Conservation (phyloP, 257 asterid genomes). For the Ballota nigra region DNA sequence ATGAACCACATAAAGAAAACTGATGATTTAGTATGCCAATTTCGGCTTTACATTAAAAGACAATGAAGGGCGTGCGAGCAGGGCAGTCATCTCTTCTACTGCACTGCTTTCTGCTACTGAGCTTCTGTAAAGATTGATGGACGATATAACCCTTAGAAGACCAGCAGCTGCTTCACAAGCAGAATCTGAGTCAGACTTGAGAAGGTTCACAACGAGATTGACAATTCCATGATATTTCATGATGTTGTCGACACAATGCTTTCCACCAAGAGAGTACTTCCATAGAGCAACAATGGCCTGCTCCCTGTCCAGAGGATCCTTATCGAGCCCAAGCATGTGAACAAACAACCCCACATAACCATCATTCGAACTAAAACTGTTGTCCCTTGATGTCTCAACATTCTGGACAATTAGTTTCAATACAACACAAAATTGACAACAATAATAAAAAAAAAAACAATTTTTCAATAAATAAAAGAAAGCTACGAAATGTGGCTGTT, state of each 20-base stretch:
- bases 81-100: slow-evolving; percentile 66
- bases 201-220: slow-evolving; percentile 74
- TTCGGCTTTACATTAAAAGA: slow-evolving; percentile 49
- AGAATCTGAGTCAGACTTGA: slow-evolving; percentile 61
- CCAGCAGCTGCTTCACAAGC: slow-evolving; percentile 94
- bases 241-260: no score
- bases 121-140: slow-evolving; percentile 59
- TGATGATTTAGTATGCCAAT: not conserved
- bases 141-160: slow-evolving; percentile 58
- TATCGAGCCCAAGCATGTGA: slow-evolving; percentile 85
- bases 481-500: no score
- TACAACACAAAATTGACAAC: not conserved
- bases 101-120: slow-evolving; percentile 77
- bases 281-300: slow-evolving; percentile 67
- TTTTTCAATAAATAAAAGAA: no score
- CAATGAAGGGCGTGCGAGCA: slow-evolving; percentile 56
- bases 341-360: slow-evolving; percentile 59
- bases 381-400: slow-evolving; percentile 32
- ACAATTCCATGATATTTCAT: no score
- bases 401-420: slow-evolving; percentile 36
- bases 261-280: no score
- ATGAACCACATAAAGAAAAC: slow-evolving; percentile 16
- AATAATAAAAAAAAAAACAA: no score
- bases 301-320: slow-evolving; percentile 74
- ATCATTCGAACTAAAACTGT: slow-evolving; percentile 43